Percentiles rank a stretch among this genome's conserved stretches.
Evolutionary conservation across 192 early-diverging fungal species (phyloP).

Genomic region (Mortierella alpina): DNA sequence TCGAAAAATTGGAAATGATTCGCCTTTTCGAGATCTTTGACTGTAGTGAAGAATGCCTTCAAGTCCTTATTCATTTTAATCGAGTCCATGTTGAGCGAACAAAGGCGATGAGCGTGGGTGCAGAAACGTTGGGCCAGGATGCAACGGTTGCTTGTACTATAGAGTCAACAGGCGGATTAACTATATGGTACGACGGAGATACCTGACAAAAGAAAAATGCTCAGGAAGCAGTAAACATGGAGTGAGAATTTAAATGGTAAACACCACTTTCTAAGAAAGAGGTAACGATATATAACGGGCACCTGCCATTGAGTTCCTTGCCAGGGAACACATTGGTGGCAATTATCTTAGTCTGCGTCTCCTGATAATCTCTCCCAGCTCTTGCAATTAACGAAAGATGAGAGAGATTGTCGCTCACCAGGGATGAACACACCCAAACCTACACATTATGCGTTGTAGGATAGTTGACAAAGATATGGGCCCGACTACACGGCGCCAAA

Average conservation of each 20-base stretch:
- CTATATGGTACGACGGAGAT: neutral
- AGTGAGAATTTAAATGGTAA: too few species aligned
- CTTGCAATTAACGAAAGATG: too few species aligned
- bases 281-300: neutral
- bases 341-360: too few species aligned
- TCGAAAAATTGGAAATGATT: conserved; percentile 3
- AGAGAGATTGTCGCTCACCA: too few species aligned
- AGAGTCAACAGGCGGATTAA: conserved; percentile 3
- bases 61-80: conserved; percentile 8
- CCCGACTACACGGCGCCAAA: too few species aligned
- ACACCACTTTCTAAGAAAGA: neutral
- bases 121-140: too few species aligned
- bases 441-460: too few species aligned
- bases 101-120: conserved; percentile 1
- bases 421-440: too few species aligned
- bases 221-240: too few species aligned
- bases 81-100: conserved; percentile 4
- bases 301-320: neutral
- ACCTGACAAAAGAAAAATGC: conserved; percentile 4
- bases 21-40: conserved; percentile 10
- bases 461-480: too few species aligned
- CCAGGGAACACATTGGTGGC: too few species aligned
- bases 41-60: neutral
- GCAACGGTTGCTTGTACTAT: conserved; percentile 5
- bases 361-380: too few species aligned